Base-by-base conservation (phyloP, 2,329 filamentous ascomycete genomes). In the Fusarium piperis region DNA sequence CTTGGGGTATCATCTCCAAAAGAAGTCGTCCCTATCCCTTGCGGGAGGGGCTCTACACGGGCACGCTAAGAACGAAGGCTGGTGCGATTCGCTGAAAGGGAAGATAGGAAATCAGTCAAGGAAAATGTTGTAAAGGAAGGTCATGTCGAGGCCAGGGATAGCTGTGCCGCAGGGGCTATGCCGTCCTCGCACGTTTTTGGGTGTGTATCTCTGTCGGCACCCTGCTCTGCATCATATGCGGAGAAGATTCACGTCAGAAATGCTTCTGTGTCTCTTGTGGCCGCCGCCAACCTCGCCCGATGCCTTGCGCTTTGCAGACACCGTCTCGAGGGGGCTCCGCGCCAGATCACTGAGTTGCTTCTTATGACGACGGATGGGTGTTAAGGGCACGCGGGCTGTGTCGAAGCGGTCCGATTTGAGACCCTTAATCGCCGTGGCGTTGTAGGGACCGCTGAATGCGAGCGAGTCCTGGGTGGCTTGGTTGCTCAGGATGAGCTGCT, bases 311-410 rank as follows among this genome's bases (percentile, higher is more conserved):
- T 90, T 90, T 60, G 86, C 83, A 30, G 85, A 83, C 28, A 82
- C 71, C 3, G 80, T 78, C 30, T 86, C 84, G 11, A 88, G 81
- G 20, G 87, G 86, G 74, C 86, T 89, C 67, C 85, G 85, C 38
- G 82, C 77, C 36, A 83, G 72, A 62, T 86, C 84, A 57, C 83
- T 79, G 75, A 82, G 77, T 41, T 81, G 79, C 63, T 81, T 84
- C 81, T 88, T 90, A 44, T 87, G 86, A 67, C 90, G 88, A 57
- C 91, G 87, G 53, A 89, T 84, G 2, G 91, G 91, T 4, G 91
- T 93, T 67, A 93, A 87, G n/a, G 91, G 91, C 3, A 89, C 87
- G 39, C 89, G 89, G 39, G 90, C 91, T 35, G 90, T 90, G 64
- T 87, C 87, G 70, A 93, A 87, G 64, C 91, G 87, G 71, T 91